Evolutionary conservation across 2,329 filamentous ascomycete species (phyloP), one percentile per base, ranked within the genome.

Genomic region (Fusarium sambucinum): DNA sequence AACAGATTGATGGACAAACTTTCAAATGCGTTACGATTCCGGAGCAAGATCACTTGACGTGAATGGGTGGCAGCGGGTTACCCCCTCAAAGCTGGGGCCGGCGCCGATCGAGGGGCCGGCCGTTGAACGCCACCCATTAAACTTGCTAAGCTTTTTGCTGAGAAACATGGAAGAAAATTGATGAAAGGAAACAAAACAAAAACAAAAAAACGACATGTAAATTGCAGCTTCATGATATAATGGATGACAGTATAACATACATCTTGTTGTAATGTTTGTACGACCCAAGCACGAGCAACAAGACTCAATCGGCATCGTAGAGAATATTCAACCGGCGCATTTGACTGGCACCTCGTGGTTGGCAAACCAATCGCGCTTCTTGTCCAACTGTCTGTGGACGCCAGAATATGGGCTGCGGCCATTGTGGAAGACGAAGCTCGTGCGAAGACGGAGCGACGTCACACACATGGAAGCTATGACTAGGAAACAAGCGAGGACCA

Each of bases 391-490:
- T 76, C 79, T 77, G 76, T 79, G 71, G 78, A 79, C 67, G 77
- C 76, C 77, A 82, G 75, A 79, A 86, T 79, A 71, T 80, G 79
- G 80, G 80, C 81, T 77, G 84, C 78, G 78, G 86, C 85, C 86
- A 88, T 88, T 77, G 74, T 85, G 83, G 77, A 77, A 80, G 78
- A 80, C 78, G 73, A 77, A 80, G 77, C 80, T 83, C 77, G 77
- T 82, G 71, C 75, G 74, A 73, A 80, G 74, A 77, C 77, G 74
- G 71, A 70, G 71, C 69, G 77, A 74, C 78, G 77, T 80, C 78
- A 81, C 77, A 85, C 81, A 81, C 85, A 87, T 87, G 84, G 83
- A 82, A 80, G 80, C 82, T 81, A 72, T 63, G 69, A 58, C 63
- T 55, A 59, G 50, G 38, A 48, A n/a, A 50, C 32, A 38, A 56